Base-by-base conservation (phyloP, 768 basidiomycete species). In the Auricularia cornea region DNA sequence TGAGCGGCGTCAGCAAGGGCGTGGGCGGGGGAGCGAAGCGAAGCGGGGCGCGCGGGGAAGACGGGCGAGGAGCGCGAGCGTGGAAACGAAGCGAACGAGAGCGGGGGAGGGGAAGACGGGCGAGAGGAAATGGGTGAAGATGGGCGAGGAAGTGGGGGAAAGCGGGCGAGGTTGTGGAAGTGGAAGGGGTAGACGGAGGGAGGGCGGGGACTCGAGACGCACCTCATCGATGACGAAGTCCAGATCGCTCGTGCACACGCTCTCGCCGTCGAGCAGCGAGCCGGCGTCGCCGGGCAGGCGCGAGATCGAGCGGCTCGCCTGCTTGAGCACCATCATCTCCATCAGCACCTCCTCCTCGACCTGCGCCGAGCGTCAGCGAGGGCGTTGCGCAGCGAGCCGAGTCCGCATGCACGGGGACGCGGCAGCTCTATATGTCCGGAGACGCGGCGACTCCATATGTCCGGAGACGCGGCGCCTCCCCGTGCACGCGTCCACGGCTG, bases 291-390 rank as follows among this genome's bases (percentile, higher is more conserved):
- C 64, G 63, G 28, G 40, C 67, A 32, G 60, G 3, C 10, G 61
- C n/a, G n/a, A 87, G 62, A 88, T 75, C 64, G 89, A 91, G 70
- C 92, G 81, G 68, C 89, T 90, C 0, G 87, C 86, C 66, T 90
- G 87, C 79, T 99, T 98, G 77, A 97, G 84, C 52, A 93, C 87
- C 94, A 98, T 97, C 82, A 98, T 84, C 82, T 96, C 91, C 76
- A 95, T 90, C 64, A 99, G 81, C 71, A 98, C 88, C 74, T 91
- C 90, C 72, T 98, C 96, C 76, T 98, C 96, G 66, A 91, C 90
- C 52, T 84, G 23, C 44, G 23, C 18, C 54, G 54, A 32, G n/a
- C 6, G 30, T 28, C 10, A 32, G 62, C 14, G 40, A 31, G 4
- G 20, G 26, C 6, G 28, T 18, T 8, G 8, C 48, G 26, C 6